Percentiles rank a stretch among this genome's conserved stretches.
These are phyloP conservation scores for Strobilomyces echinocephalus DNA, from an alignment of 768 basidiomycete species.

Conservation along the genomic window DNA sequence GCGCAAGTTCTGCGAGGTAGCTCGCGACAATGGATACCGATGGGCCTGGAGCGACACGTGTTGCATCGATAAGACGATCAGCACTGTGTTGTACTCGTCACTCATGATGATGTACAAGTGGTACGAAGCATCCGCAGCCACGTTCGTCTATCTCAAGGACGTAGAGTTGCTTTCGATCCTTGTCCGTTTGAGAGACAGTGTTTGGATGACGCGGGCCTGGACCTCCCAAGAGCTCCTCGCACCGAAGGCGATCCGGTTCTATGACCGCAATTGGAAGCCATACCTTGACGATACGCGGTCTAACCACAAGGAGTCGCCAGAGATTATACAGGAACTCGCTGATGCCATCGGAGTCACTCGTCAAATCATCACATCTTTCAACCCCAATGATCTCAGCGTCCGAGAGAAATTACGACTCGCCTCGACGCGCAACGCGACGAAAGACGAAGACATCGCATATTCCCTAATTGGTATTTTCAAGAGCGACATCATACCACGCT, in stretches of 20 bases:
- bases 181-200: background rate
- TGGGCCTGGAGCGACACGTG: conserved; percentile 15
- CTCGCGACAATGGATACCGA: conserved; percentile 3
- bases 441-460: background rate
- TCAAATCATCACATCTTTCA: background rate
- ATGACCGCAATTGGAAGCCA: conserved; percentile 1
- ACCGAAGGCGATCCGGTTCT: background rate
- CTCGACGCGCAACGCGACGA: background rate
- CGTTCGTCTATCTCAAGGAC: background rate
- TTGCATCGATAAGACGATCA: conserved; percentile 11
- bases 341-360: background rate
- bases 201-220: conserved; percentile 16
- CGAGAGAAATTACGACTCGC: background rate
- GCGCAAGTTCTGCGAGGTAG: conserved; percentile 5
- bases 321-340: background rate
- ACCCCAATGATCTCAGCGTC: background rate
- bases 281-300: background rate
- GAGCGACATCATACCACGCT: background rate
- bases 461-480: background rate
- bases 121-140: conserved; percentile 9
- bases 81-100: conserved; percentile 1
- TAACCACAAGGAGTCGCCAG: conserved; percentile 9
- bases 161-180: background rate
- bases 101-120: conserved; percentile 12
- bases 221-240: conserved; percentile 13